phyloP scores from a whole-genome alignment of 208 protist species.

The Trypanosoma avium region DNA sequence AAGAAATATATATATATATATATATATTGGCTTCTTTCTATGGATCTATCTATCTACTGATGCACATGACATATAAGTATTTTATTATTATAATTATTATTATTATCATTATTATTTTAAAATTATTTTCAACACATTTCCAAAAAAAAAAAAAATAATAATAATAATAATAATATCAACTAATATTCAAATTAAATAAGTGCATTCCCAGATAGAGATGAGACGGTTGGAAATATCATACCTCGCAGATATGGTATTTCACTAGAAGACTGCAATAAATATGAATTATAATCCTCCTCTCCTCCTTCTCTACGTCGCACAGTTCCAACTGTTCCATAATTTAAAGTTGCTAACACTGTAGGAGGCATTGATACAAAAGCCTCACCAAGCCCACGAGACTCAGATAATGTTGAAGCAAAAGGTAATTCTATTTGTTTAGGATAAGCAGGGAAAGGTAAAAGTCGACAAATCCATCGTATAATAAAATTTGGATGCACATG shows the following conservation, averaged over 20 bases:
- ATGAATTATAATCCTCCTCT: no score
- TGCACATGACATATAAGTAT: no score
- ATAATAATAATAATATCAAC: no score
- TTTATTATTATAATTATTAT: no score
- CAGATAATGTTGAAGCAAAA: not conserved
- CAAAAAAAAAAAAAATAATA: no score
- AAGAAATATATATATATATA: no score
- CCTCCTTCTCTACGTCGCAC: no score
- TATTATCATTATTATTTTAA: no score
- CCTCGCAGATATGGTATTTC: not conserved
- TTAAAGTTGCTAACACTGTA: slow-evolving; percentile 3
- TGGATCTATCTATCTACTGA: no score
- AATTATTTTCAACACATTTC: no score
- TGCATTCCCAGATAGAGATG: not conserved
- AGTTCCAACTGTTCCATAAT: slow-evolving; percentile 19
- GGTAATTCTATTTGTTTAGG: slow-evolving; percentile 38
- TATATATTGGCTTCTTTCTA: no score
- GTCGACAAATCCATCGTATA: slow-evolving; percentile 71
- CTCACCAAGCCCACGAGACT: not conserved
- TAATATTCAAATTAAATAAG: not conserved
- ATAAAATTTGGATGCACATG: slow-evolving; percentile 42
- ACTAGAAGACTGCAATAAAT: not conserved
- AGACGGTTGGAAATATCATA: slow-evolving; percentile 3
- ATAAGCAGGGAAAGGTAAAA: slow-evolving; percentile 73
- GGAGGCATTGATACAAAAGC: slow-evolving; percentile 2